Evolutionary conservation across 805 yeast species (phyloP).

Genomic region (Lipomyces japonicus): DNA sequence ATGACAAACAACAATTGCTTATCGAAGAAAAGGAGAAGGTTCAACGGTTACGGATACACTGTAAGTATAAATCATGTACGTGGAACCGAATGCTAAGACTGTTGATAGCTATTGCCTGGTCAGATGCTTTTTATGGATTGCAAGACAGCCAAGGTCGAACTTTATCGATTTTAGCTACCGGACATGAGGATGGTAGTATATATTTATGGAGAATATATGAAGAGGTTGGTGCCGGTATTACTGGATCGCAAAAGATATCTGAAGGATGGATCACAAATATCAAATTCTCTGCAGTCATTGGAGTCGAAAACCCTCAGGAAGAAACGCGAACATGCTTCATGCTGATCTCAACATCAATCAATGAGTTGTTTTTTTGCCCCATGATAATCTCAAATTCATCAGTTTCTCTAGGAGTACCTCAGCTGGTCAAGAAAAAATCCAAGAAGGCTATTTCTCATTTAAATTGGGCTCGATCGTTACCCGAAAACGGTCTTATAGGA

Average conservation of each 20-base stretch:
- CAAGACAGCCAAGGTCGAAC: neutral
- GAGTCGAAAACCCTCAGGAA: neutral
- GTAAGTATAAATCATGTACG: constrained; percentile 7
- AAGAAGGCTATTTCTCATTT: neutral
- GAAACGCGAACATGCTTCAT: neutral
- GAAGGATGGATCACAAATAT: constrained; percentile 15
- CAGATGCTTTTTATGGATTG: constrained; percentile 3
- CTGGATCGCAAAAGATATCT: neutral
- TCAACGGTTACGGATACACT: constrained; percentile 13
- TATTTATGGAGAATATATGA: constrained; percentile 10
- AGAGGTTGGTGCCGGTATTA: neutral
- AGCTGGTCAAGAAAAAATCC: neutral
- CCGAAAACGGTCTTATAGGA: neutral
- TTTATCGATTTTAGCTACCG: constrained; percentile 20
- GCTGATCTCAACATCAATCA: constrained; percentile 1
- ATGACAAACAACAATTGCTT: neutral
- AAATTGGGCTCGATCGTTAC: neutral
- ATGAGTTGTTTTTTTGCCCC: neutral
- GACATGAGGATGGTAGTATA: constrained; percentile 20
- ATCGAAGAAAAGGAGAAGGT: neutral
- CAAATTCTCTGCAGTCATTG: constrained; percentile 14
- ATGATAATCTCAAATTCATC: neutral
- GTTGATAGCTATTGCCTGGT: constrained; percentile 18
- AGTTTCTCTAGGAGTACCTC: too few species aligned
- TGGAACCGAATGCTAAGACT: neutral